Evolutionary conservation across 1,284 basidiomycete species (phyloP).

Genomic region (Meripilus lineatus): DNA sequence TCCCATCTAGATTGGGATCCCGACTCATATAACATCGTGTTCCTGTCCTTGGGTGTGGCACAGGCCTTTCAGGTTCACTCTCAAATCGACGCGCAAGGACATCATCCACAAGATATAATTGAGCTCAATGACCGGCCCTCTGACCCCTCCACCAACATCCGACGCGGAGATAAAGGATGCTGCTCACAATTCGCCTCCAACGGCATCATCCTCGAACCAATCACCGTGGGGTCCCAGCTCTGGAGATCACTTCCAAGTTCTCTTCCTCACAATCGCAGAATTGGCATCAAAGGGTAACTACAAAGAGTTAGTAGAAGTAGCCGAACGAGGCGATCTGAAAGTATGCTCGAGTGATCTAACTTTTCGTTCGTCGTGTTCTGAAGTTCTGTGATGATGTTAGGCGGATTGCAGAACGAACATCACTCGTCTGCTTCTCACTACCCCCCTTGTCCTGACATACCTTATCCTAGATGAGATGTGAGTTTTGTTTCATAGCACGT

Average conservation of each 20-base stretch:
- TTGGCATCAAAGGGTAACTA: slow-evolving; percentile 40
- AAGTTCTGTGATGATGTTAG: slow-evolving; percentile 21
- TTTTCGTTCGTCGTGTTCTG: background rate
- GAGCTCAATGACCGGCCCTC: slow-evolving; percentile 47
- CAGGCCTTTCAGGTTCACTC: too few relatives aligned
- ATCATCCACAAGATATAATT: too few relatives aligned
- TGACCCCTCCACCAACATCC: slow-evolving; percentile 54
- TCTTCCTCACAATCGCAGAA: slow-evolving; percentile 39
- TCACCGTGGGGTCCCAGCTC: background rate
- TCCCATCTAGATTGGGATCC: too few relatives aligned
- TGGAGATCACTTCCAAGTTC: slow-evolving; percentile 16
- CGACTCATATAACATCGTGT: too few relatives aligned
- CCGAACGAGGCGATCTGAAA: slow-evolving; percentile 47
- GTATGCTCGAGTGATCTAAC: slow-evolving; percentile 42
- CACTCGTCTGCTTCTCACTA: slow-evolving; percentile 45
- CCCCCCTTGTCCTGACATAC: slow-evolving; percentile 57
- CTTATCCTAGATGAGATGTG: slow-evolving; percentile 57
- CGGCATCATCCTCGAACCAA: slow-evolving; percentile 6
- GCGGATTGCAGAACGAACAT: slow-evolving; percentile 34
- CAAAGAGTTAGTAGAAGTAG: slow-evolving; percentile 38
- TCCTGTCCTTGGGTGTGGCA: too few relatives aligned
- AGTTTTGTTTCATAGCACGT: slow-evolving; percentile 16
- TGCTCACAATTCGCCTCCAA: slow-evolving; percentile 14
- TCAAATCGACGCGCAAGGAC: too few relatives aligned
- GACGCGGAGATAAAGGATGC: slow-evolving; percentile 48